Evolutionary conservation across 495 filamentous ascomycete species (phyloP).

Genomic region (Penicillium paxilli): DNA sequence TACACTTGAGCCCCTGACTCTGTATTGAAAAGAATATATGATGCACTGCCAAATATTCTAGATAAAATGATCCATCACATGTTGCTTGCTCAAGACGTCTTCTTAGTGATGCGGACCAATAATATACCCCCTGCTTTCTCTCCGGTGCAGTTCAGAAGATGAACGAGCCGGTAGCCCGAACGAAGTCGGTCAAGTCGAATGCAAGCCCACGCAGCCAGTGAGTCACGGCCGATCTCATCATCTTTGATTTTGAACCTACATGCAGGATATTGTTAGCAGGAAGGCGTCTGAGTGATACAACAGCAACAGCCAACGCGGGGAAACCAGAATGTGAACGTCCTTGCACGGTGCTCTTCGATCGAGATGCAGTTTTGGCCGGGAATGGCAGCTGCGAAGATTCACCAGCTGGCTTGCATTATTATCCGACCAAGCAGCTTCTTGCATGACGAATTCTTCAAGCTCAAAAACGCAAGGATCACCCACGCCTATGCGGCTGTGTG

Average conservation of each 20-base stretch:
- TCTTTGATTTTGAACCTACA: slow-evolving; percentile 84
- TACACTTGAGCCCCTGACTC: neutral
- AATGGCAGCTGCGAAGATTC: neutral
- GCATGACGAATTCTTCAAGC: neutral
- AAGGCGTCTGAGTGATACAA: neutral
- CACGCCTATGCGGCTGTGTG: neutral
- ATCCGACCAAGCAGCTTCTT: neutral
- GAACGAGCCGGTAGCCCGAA: slow-evolving; percentile 73
- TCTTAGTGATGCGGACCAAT: slow-evolving; percentile 68
- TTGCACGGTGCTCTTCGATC: slow-evolving; percentile 3
- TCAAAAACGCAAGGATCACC: neutral
- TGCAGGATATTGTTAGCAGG: slow-evolving; percentile 12
- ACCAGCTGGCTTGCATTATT: neutral
- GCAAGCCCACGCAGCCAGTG: slow-evolving; percentile 84
- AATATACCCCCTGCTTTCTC: slow-evolving; percentile 60
- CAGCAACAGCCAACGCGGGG: neutral
- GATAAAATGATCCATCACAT: slow-evolving; percentile 7
- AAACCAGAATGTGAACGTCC: slow-evolving; percentile 1
- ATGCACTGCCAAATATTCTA: neutral
- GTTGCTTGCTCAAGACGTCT: slow-evolving; percentile 26
- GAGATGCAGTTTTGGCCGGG: neutral
- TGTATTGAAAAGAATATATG: neutral
- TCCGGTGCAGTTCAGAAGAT: slow-evolving; percentile 66
- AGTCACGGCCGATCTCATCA: slow-evolving; percentile 72
- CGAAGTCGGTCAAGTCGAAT: slow-evolving; percentile 78